Evolutionary conservation across 345 rosid species (phyloP).

Genomic region (Stellera chamaejasme): DNA sequence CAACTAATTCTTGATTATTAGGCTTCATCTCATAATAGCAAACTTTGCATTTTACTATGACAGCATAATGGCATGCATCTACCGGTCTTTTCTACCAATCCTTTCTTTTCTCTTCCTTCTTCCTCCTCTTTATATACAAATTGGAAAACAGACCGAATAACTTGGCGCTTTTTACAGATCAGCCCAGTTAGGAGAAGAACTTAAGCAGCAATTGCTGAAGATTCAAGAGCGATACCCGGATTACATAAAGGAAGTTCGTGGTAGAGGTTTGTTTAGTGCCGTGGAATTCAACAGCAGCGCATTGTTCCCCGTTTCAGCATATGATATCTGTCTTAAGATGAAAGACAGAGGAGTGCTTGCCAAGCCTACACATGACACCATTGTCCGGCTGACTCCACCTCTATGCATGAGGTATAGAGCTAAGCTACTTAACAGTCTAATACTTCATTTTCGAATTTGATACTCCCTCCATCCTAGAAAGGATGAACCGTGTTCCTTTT

Average conservation of each 20-base stretch:
- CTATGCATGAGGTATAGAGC: slow-evolving; percentile 69
- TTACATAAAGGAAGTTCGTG: slow-evolving; percentile 79
- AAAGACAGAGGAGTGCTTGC: slow-evolving; percentile 91
- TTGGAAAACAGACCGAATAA: not conserved
- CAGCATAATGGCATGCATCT: no score
- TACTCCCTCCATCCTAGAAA: no score
- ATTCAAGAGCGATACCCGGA: slow-evolving; percentile 57
- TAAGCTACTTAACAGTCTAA: not conserved
- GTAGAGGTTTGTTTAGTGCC: slow-evolving; percentile 89
- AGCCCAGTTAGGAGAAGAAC: slow-evolving; percentile 50
- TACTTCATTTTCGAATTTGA: no score
- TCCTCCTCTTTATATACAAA: not conserved
- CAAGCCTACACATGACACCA: slow-evolving; percentile 84
- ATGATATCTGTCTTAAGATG: slow-evolving; percentile 80
- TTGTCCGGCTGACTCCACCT: slow-evolving; percentile 93
- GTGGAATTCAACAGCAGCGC: slow-evolving; percentile 58
- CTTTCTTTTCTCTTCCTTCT: not conserved
- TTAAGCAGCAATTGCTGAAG: slow-evolving; percentile 45
- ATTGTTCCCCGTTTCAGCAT: slow-evolving; percentile 73
- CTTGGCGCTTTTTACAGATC: slow-evolving; percentile 35
- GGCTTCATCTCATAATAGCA: no score
- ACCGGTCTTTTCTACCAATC: not conserved
- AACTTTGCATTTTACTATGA: no score
- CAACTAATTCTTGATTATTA: no score
- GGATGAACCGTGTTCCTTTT: no score